These are phyloP conservation scores for Aspergillus heteromorphus DNA, from an alignment of 495 filamentous ascomycete genomes.

Conservation along the genomic window DNA sequence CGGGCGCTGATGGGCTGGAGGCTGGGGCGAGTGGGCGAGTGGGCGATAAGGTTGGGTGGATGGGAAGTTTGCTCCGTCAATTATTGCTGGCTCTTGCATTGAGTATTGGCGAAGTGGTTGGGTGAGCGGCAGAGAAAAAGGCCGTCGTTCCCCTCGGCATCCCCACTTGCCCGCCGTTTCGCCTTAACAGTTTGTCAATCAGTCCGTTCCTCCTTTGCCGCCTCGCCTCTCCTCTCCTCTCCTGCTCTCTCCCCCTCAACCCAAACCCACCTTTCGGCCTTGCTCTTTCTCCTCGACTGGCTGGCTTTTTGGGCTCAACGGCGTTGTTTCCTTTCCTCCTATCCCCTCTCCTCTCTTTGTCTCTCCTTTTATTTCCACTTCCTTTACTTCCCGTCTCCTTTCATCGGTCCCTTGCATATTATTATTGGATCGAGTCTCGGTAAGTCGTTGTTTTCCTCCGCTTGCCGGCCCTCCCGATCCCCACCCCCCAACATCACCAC, in stretches of 20 bases:
- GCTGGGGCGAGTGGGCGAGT: too few relatives aligned
- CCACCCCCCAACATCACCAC: slow-evolving; percentile 7
- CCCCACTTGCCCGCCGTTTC: neutral
- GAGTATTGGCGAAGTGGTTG: too few relatives aligned
- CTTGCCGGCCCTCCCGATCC: slow-evolving; percentile 8
- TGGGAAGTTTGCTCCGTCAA: too few relatives aligned
- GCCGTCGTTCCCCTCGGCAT: neutral
- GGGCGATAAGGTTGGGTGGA: neutral
- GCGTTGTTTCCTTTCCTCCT: neutral
- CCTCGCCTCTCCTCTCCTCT: slow-evolving; percentile 1
- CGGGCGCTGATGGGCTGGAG: slow-evolving; percentile 11
- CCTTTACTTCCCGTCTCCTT: neutral
- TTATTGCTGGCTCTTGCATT: too few relatives aligned
- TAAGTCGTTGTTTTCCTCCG: neutral
- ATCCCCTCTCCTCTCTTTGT: neutral
- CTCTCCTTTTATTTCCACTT: slow-evolving; percentile 10
- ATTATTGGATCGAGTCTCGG: slow-evolving; percentile 4
- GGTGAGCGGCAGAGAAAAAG: neutral
- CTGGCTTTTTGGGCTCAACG: neutral
- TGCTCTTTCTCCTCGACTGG: slow-evolving; percentile 3
- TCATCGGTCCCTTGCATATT: slow-evolving; percentile 7
- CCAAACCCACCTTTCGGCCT: neutral
- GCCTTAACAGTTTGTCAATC: neutral
- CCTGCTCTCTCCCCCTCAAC: slow-evolving; percentile 6
- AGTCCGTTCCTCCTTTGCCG: neutral